Percentiles rank a stretch among this genome's conserved stretches.
These are phyloP conservation scores for Paecilomyces sp. DNA, from an alignment of 2,329 filamentous ascomycete genomes.

Conservation along the genomic window DNA sequence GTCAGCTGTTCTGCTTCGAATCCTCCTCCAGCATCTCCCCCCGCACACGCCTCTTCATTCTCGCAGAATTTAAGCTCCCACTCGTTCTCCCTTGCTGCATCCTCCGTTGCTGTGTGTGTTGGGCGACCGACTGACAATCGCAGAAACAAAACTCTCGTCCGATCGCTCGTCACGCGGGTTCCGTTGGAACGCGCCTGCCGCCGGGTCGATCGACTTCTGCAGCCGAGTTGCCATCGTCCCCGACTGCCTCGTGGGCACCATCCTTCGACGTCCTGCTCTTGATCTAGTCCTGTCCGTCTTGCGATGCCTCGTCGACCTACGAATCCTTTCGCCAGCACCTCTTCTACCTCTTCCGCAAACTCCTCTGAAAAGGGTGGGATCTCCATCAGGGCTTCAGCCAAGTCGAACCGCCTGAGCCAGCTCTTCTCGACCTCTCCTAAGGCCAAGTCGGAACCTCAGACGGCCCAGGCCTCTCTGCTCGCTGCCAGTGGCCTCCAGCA, in stretches of 20 bases:
- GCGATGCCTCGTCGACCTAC: constrained; percentile 59
- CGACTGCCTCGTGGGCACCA: constrained; percentile 9
- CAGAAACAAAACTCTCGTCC: not conserved
- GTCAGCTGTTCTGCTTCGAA: not conserved
- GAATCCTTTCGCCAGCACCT: constrained; percentile 51
- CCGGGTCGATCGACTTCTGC: not conserved
- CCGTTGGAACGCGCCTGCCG: not conserved
- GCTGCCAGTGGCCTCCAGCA: constrained; percentile 52
- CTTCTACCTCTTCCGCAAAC: constrained; percentile 35
- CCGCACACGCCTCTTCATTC: not conserved
- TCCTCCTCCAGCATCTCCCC: not conserved
- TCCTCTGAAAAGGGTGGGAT: constrained; percentile 49
- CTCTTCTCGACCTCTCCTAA: constrained; percentile 79
- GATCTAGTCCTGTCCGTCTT: constrained; percentile 9
- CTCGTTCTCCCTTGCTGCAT: not conserved
- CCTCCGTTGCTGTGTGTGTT: not conserved
- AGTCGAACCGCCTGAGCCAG: constrained; percentile 69
- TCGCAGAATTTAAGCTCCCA: not conserved
- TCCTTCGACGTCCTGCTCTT: constrained; percentile 10
- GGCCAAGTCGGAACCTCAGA: constrained; percentile 53
- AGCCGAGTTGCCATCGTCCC: not conserved
- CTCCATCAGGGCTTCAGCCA: constrained; percentile 45
- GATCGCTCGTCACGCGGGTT: not conserved
- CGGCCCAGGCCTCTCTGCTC: constrained; percentile 55
- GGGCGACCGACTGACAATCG: not conserved